A percentile compares a stretch with the other conserved stretches of the same genome.
Evolutionary conservation across 345 rosid genomes (phyloP).

Genomic region (Dipteronia sinensis): DNA sequence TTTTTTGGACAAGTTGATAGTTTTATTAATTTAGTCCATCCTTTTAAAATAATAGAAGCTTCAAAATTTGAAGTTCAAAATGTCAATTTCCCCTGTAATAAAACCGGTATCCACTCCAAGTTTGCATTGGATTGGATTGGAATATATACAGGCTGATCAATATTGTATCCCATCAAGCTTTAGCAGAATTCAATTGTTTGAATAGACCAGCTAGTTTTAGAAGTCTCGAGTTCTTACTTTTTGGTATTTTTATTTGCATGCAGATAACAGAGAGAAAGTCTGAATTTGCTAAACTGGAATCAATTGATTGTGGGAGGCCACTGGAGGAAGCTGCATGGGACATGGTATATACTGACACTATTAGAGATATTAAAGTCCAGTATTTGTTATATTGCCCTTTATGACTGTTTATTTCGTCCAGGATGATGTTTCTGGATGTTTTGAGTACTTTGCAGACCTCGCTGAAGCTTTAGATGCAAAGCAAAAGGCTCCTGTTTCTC

Average conservation of each 20-base stretch:
- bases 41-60: not conserved
- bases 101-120: not conserved
- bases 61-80: too few species aligned
- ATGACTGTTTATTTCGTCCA: slow-evolving; percentile 39
- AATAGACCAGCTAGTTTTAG: not conserved
- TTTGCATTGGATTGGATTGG: not conserved
- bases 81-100: not conserved
- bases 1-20: not conserved
- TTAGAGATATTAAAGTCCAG: not conserved
- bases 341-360: slow-evolving; percentile 50
- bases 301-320: slow-evolving; percentile 91
- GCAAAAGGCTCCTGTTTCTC: slow-evolving; percentile 81
- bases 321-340: slow-evolving; percentile 93
- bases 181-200: not conserved
- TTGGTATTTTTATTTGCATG: slow-evolving; percentile 24
- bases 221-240: slow-evolving; percentile 6
- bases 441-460: slow-evolving; percentile 92
- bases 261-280: slow-evolving; percentile 83
- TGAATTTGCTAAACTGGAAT: slow-evolving; percentile 80
- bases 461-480: slow-evolving; percentile 95
- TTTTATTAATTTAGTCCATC: not conserved
- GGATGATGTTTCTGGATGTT: slow-evolving; percentile 99
- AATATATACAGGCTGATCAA: not conserved
- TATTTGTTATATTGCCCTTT: slow-evolving; percentile 20
- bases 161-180: not conserved